These are phyloP conservation scores for Citrullus colocynthis DNA, from an alignment of 306 rosid genomes.

Conservation along the genomic window DNA sequence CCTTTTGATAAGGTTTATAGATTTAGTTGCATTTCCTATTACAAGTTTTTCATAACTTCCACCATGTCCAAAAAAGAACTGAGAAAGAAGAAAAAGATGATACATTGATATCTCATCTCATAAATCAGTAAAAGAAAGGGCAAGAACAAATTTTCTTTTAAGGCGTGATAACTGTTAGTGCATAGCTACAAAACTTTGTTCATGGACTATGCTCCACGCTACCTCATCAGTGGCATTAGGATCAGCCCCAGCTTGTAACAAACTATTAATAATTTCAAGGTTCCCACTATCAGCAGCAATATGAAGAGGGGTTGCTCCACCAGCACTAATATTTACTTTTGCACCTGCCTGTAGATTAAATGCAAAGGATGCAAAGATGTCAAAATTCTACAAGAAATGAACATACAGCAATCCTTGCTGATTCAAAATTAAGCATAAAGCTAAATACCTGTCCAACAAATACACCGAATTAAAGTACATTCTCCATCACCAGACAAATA, in stretches of 20 bases:
- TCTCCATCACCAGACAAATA: neutral
- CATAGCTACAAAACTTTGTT: neutral
- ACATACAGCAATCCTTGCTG: neutral
- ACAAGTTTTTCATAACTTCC: neutral
- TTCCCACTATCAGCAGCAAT: conserved; percentile 74
- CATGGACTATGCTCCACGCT: neutral
- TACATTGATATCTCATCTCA: neutral
- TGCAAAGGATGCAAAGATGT: conserved; percentile 3
- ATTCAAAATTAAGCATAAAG: neutral
- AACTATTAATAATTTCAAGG: conserved; percentile 42
- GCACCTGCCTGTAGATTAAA: conserved; percentile 65
- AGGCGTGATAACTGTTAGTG: neutral
- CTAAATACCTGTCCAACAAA: neutral
- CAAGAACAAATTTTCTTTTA: neutral
- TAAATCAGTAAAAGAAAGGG: neutral
- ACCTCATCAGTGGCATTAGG: conserved; percentile 77
- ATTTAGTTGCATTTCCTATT: neutral
- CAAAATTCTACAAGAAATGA: neutral
- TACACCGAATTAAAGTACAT: neutral
- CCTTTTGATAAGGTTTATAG: neutral
- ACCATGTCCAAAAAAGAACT: neutral
- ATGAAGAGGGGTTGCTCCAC: conserved; percentile 95
- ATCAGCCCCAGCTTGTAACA: conserved; percentile 83
- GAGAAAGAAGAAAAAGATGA: neutral
- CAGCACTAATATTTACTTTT: conserved; percentile 64